Base-by-base conservation (phyloP, 495 filamentous ascomycete genomes). In the Terfezia boudieri region DNA sequence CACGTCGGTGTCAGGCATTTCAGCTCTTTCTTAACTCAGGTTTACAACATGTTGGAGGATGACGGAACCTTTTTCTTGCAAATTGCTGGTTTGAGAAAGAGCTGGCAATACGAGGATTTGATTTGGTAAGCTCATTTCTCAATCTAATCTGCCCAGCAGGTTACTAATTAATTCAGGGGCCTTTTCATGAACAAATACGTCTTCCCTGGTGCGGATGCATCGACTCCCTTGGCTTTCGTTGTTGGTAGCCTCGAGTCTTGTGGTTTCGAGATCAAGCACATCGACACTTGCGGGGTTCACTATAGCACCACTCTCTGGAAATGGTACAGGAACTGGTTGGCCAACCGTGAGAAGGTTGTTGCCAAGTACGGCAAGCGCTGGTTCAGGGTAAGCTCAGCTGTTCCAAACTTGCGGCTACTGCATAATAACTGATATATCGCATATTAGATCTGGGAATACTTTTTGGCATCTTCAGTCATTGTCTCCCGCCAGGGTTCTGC, bases 291-390 rank as follows among this genome's bases (percentile, higher is more conserved):
- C 23, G 58, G 54, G 51, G 87, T 98, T 43, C 90, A 98, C 72
- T 98, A 98, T 70, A 93, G 86, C 37, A 86, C 88, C 52, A 98
- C 90, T 37, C 71, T 98, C 49, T 98, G 90, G 90, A 79, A 85
- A 64, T 98, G 90, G 90, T 98, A 98, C 73, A 75, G 90, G 60
- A 98, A 98, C 75, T 98, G 90, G 90, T 74, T 96, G 67, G 90
- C 75, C 67, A 98, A 96, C 76, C 75, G 77, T 56, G 88, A 94
- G 57, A 95, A 94, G 74, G 83, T 96, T 36, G 76, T 82, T 66
- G 86, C 84, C 56, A 96, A 95, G 75, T 98, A 96, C 67, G 90
- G 90, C 59, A 82, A 83, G 59, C 73, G 84, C 60, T 98, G 90
- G 90, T 98, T 86, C 76, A 80, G 88, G 68, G 86, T 93, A 76